phyloP scores from a whole-genome alignment of 768 basidiomycete species.

The Auricularia auricula-judae region DNA sequence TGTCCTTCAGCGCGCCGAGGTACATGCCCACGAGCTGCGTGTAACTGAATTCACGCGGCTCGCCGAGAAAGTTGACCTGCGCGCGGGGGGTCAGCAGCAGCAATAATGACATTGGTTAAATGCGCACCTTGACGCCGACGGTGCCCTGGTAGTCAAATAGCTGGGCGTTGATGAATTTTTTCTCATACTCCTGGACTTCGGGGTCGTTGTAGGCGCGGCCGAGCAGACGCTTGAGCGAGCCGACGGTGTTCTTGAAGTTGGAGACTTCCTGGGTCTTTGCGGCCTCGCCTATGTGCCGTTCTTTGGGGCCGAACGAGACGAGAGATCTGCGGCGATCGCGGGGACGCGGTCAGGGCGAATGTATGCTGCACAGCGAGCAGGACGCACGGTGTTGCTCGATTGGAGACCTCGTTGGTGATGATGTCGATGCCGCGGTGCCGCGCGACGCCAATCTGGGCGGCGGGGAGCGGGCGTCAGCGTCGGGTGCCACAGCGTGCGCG shows the following conservation, averaged over 20 bases:
- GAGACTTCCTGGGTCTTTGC: constrained; percentile 97
- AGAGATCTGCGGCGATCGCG: constrained; percentile 52
- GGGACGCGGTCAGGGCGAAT: background rate
- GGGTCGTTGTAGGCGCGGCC: constrained; percentile 72
- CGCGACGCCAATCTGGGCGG: constrained; percentile 79
- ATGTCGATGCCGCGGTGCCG: constrained; percentile 96
- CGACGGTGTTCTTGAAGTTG: constrained; percentile 96
- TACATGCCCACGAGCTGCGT: constrained; percentile 92
- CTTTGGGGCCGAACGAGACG: constrained; percentile 86
- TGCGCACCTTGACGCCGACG: constrained; percentile 74
- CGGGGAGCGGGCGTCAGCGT: constrained; percentile 6
- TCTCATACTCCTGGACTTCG: constrained; percentile 75
- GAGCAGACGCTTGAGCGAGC: constrained; percentile 81
- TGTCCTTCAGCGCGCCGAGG: constrained; percentile 84
- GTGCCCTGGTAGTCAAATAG: constrained; percentile 76
- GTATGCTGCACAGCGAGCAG: background rate
- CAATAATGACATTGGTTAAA: background rate
- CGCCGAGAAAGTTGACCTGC: constrained; percentile 84
- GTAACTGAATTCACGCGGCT: constrained; percentile 65
- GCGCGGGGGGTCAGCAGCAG: background rate
- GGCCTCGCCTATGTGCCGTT: constrained; percentile 84
- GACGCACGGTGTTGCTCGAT: constrained; percentile 89
- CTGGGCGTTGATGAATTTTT: constrained; percentile 81
- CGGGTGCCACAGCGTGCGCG: background rate
- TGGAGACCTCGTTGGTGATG: constrained; percentile 95